Evolutionary conservation across 768 basidiomycete species (phyloP).

Genomic region (Mycena maculata): DNA sequence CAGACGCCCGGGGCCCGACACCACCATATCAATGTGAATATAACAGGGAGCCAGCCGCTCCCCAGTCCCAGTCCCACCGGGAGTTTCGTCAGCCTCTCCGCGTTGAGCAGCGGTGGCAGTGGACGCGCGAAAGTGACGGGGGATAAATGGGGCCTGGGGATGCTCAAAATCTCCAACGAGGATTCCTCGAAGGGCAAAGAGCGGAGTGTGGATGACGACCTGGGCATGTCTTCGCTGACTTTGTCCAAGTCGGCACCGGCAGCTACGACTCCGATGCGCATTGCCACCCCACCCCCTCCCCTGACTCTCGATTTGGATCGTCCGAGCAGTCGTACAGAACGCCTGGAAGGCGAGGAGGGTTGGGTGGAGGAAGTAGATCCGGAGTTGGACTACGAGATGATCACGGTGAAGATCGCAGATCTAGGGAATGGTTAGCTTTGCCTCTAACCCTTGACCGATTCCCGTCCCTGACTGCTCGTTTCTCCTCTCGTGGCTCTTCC

Average conservation of each 20-base stretch:
- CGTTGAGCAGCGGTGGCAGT: slow-evolving; percentile 9
- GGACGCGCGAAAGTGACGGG: slow-evolving; percentile 44
- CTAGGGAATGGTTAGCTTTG: slow-evolving; percentile 84
- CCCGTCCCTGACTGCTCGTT: background rate
- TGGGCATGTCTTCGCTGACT: slow-evolving; percentile 23
- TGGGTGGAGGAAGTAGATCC: slow-evolving; percentile 34
- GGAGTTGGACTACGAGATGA: slow-evolving; percentile 62
- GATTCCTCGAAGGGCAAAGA: slow-evolving; percentile 42
- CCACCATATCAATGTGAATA: slow-evolving; percentile 54
- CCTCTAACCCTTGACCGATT: background rate
- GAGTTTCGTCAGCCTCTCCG: slow-evolving; percentile 62
- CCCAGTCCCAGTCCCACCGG: slow-evolving; percentile 53
- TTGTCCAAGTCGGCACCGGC: slow-evolving; percentile 27
- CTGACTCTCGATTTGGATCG: slow-evolving; percentile 15
- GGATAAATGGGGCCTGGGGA: slow-evolving; percentile 91
- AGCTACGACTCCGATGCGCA: slow-evolving; percentile 6
- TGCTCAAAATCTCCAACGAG: slow-evolving; percentile 85
- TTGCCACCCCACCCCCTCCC: background rate
- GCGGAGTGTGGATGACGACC: slow-evolving; percentile 19
- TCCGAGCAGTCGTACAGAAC: background rate
- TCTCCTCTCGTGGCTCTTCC: background rate
- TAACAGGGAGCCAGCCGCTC: slow-evolving; percentile 93
- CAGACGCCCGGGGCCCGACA: slow-evolving; percentile 85
- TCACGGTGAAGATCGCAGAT: slow-evolving; percentile 99
- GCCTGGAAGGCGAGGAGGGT: slow-evolving; percentile 23